Evolutionary conservation across 768 basidiomycete genomes (phyloP).

Genomic region (Russula sp.): DNA sequence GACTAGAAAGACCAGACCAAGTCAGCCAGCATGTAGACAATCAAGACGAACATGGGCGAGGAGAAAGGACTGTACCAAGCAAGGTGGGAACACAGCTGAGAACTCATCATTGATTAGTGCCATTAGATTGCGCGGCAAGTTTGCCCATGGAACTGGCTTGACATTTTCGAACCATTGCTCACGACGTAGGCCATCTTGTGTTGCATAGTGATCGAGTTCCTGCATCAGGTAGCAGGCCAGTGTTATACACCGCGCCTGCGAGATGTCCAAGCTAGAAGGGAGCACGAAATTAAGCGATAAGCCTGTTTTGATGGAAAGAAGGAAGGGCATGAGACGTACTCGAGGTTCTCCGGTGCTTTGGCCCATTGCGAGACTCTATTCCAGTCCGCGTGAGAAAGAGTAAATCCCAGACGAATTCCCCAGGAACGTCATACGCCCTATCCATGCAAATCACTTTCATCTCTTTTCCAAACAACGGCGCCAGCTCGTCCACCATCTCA

Average conservation of each 20-base stretch:
- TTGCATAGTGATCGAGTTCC: constrained; percentile 17
- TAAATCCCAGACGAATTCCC: constrained; percentile 10
- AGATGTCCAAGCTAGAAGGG: constrained; percentile 14
- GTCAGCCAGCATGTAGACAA: background rate
- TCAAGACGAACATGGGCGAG: no score
- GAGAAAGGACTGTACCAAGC: background rate
- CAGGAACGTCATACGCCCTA: constrained; percentile 1
- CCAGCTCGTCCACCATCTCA: constrained; percentile 25
- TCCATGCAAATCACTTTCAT: constrained; percentile 24
- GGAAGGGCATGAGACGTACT: constrained; percentile 4
- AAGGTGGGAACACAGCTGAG: constrained; percentile 11
- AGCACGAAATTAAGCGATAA: background rate
- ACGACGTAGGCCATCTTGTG: background rate
- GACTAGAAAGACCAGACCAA: constrained; percentile 1
- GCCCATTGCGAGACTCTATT: constrained; percentile 15
- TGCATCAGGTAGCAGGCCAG: constrained; percentile 17
- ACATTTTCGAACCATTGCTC: constrained; percentile 26
- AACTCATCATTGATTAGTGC: constrained; percentile 6
- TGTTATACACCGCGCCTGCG: constrained; percentile 15
- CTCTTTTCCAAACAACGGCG: constrained; percentile 21
- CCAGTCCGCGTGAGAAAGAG: constrained; percentile 12
- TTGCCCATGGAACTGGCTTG: constrained; percentile 23
- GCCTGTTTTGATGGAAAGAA: background rate
- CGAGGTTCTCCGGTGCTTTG: constrained; percentile 11
- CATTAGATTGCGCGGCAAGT: constrained; percentile 17